A percentile compares a stretch with the other conserved stretches of the same genome.
phyloP scores from a whole-genome alignment of 176 grass and related monocot species.

The Oryza meridionalis region DNA sequence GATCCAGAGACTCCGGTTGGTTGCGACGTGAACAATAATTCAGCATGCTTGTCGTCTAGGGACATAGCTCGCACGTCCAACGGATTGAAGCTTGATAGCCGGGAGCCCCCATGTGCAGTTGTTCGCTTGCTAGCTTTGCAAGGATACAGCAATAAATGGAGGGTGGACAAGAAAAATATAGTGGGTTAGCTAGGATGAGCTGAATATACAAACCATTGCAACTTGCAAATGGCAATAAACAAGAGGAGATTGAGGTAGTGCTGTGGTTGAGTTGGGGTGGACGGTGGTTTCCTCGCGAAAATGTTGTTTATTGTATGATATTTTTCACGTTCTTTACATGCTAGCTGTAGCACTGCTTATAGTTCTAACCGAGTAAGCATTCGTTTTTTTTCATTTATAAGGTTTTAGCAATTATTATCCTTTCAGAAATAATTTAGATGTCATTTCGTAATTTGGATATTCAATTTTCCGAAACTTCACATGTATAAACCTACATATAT shows the following conservation, averaged over 20 bases:
- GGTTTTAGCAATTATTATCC: too few relatives aligned
- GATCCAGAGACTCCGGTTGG: slow-evolving; percentile 9
- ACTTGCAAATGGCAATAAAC: slow-evolving; percentile 32
- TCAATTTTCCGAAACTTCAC: too few relatives aligned
- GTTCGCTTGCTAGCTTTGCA: slow-evolving; percentile 22
- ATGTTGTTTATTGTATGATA: slow-evolving; percentile 16
- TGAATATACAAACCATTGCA: slow-evolving; percentile 13
- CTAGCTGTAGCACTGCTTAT: neutral
- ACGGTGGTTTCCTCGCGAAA: slow-evolving; percentile 6
- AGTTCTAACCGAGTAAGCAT: neutral
- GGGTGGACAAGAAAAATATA: neutral
- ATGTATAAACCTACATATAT: too few relatives aligned
- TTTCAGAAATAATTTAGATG: too few relatives aligned
- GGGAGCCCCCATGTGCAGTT: slow-evolving; percentile 66
- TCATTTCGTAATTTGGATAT: too few relatives aligned
- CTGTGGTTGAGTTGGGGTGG: slow-evolving; percentile 45
- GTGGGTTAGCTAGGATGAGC: slow-evolving; percentile 50
- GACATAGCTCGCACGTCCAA: neutral
- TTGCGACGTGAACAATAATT: slow-evolving; percentile 28
- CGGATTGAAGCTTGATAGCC: slow-evolving; percentile 48
- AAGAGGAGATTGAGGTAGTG: slow-evolving; percentile 4
- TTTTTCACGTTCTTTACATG: slow-evolving; percentile 11
- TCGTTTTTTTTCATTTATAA: too few relatives aligned
- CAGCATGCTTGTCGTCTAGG: slow-evolving; percentile 25
- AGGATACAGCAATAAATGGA: neutral